phyloP scores from a whole-genome alignment of 805 yeast genomes.

The Spathaspora boniae region DNA sequence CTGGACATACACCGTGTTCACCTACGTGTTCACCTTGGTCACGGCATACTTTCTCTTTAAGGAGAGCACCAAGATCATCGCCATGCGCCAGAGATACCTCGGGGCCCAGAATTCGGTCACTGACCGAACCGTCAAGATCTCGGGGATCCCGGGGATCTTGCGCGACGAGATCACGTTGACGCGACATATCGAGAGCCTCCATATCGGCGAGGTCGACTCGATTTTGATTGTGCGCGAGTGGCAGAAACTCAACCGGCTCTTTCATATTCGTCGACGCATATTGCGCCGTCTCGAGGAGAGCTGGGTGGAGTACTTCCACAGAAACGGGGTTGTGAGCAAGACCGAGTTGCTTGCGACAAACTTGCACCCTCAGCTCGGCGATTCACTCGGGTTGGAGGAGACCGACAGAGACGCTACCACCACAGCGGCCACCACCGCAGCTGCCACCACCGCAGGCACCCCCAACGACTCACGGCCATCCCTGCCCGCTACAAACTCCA shows the following conservation, averaged over 20 bases:
- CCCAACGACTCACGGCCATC: background rate
- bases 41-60: conserved; percentile 57
- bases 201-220: conserved; percentile 75
- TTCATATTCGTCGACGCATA: conserved; percentile 52
- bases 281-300: conserved; percentile 59
- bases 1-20: conserved; percentile 86
- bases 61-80: conserved; percentile 71
- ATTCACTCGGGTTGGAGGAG: conserved; percentile 14
- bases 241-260: conserved; percentile 66
- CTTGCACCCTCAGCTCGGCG: conserved; percentile 28
- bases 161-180: conserved; percentile 69
- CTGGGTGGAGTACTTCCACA: conserved; percentile 65
- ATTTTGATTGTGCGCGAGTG: conserved; percentile 85
- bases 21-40: conserved; percentile 76
- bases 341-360: conserved; percentile 25
- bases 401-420: conserved; percentile 4
- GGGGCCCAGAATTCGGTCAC: conserved; percentile 88
- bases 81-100: conserved; percentile 72
- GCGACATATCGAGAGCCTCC: conserved; percentile 70
- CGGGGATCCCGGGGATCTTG: conserved; percentile 84
- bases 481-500: background rate
- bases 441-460: background rate
- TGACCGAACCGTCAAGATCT: conserved; percentile 81
- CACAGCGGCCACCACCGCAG: conserved; percentile 2
- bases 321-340: conserved; percentile 26